phyloP scores from a whole-genome alignment of 2,329 filamentous ascomycete genomes.

The Pyrenochaeta sp. region DNA sequence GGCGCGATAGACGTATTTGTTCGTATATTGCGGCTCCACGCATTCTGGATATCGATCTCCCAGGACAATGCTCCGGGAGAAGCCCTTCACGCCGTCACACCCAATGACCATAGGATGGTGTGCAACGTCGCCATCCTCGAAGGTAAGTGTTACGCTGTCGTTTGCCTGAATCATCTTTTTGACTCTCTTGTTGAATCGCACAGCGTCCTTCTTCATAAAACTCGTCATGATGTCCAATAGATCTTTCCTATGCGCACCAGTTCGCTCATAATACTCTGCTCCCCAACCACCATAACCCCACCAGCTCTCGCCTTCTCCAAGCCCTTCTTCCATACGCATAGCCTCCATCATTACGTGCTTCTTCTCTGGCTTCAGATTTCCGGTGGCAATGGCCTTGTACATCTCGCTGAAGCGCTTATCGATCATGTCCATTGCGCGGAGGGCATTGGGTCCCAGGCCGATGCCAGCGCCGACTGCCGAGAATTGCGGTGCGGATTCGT shows the following conservation, averaged over 20 bases:
- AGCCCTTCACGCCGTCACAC: constrained; percentile 58
- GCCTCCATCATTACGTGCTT: constrained; percentile 55
- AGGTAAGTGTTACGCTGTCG: constrained; percentile 47
- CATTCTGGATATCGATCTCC: constrained; percentile 20
- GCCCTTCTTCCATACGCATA: constrained; percentile 51
- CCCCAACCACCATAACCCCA: constrained; percentile 48
- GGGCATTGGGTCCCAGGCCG: constrained; percentile 52
- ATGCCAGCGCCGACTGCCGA: constrained; percentile 40
- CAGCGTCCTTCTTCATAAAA: constrained; percentile 46
- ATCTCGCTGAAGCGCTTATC: constrained; percentile 48
- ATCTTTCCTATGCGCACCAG: constrained; percentile 54
- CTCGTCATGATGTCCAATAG: constrained; percentile 59
- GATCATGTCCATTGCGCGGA: constrained; percentile 55
- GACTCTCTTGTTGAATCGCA: constrained; percentile 40
- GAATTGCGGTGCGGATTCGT: constrained; percentile 34
- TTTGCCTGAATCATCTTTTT: constrained; percentile 42
- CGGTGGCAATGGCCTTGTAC: constrained; percentile 52
- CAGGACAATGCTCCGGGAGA: constrained; percentile 29
- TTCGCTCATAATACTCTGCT: constrained; percentile 49
- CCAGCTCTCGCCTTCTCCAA: constrained; percentile 51
- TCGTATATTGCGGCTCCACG: constrained; percentile 34
- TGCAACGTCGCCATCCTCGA: constrained; percentile 49
- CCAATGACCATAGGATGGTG: constrained; percentile 55
- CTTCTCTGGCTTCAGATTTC: constrained; percentile 50
- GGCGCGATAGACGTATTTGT: constrained; percentile 39